These are phyloP conservation scores for Apiospora saccharicola DNA, from an alignment of 2,329 filamentous ascomycete species.

Conservation along the genomic window DNA sequence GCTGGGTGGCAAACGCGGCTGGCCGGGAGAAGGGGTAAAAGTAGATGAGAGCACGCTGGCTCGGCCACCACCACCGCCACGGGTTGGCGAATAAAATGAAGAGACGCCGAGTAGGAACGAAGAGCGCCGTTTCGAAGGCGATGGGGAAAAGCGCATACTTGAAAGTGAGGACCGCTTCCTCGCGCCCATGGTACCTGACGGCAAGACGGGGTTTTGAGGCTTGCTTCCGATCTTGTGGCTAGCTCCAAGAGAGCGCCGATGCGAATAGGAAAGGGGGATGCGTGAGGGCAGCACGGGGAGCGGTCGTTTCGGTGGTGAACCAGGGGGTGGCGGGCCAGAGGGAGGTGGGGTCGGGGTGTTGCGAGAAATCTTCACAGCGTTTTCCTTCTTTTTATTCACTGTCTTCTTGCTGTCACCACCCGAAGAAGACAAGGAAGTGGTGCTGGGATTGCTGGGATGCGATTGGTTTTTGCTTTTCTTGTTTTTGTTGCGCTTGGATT, in stretches of 20 bases:
- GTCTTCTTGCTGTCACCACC: not conserved
- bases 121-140: not conserved
- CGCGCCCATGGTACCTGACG: not conserved
- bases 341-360: constrained; percentile 1
- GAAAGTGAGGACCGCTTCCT: constrained; percentile 5
- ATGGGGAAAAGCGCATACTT: constrained; percentile 14
- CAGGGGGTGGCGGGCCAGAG: not conserved
- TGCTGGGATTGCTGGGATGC: not conserved
- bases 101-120: not conserved
- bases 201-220: not conserved
- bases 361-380: not conserved
- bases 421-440: not conserved
- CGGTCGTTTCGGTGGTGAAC: not conserved
- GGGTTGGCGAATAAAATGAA: not conserved
- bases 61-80: not conserved
- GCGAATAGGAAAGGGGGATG: not conserved
- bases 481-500: not conserved
- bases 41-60: not conserved
- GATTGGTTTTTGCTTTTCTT: not conserved
- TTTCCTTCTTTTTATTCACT: not conserved
- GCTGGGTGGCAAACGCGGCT: constrained; percentile 13
- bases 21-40: not conserved
- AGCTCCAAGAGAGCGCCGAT: constrained; percentile 2
- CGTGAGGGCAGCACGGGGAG: not conserved
- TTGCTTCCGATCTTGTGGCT: not conserved